Conservation (phyloP, 495 filamentous ascomycete genomes). For the Penicillium waksmanii region DNA sequence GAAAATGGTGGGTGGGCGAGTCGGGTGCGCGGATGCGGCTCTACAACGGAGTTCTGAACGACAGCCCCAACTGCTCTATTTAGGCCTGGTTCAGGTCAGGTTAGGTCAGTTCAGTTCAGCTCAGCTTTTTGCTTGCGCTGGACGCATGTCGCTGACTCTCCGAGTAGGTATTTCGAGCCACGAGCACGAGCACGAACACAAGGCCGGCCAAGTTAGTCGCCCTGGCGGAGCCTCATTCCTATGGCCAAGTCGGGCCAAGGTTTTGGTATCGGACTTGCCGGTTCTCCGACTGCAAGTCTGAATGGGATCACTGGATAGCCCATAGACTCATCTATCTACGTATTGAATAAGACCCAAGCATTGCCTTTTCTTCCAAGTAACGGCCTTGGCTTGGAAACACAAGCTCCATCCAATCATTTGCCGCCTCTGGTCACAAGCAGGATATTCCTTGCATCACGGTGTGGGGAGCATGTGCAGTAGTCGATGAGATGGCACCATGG, state of each 20-base stretch:
- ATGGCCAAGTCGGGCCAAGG: neutral
- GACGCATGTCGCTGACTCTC: neutral
- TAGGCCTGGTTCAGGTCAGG: neutral
- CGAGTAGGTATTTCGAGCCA: neutral
- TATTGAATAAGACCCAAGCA: constrained; percentile 13
- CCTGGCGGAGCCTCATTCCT: neutral
- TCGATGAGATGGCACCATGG: neutral
- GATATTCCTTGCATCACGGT: neutral
- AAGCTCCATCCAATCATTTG: neutral
- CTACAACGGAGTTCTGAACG: constrained; percentile 27
- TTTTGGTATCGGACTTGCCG: neutral
- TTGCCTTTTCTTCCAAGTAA: neutral
- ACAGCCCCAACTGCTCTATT: neutral
- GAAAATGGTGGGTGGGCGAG: neutral
- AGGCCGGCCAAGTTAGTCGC: neutral
- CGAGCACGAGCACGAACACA: neutral
- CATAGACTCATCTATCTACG: constrained; percentile 33
- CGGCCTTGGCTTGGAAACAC: neutral
- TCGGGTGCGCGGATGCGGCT: constrained; percentile 20
- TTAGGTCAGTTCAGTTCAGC: neutral
- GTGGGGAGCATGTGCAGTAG: neutral
- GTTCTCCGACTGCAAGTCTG: constrained; percentile 5
- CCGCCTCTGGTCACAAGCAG: neutral
- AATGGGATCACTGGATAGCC: neutral
- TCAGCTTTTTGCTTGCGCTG: neutral